Percentiles rank a stretch among this genome's conserved stretches.
phyloP scores from a whole-genome alignment of 2,329 filamentous ascomycete species.

The Colletotrichum destructivum region DNA sequence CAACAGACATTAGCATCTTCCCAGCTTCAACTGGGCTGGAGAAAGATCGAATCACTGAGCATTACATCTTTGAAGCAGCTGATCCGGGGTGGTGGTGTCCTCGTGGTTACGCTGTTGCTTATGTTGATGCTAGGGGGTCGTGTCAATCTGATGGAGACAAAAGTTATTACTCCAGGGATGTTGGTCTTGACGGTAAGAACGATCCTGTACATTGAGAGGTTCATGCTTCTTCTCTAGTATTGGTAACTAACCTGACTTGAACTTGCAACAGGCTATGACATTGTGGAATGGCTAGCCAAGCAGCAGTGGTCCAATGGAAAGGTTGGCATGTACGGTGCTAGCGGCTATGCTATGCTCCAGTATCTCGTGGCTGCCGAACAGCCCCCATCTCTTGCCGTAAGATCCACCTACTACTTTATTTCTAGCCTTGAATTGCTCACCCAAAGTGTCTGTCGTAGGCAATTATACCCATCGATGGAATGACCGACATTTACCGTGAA shows the following conservation, averaged over 20 bases:
- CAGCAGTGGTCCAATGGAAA: constrained; percentile 6
- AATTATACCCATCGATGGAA: constrained; percentile 1
- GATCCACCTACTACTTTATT: background rate
- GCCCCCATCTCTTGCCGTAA: constrained; percentile 9
- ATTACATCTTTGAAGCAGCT: background rate
- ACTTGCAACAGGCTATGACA: background rate
- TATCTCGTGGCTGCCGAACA: constrained; percentile 6
- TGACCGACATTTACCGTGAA: constrained; percentile 11
- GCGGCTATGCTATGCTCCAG: constrained; percentile 5
- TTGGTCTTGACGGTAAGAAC: background rate
- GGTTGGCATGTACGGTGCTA: constrained; percentile 6
- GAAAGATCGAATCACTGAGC: background rate
- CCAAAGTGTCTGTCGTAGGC: background rate
- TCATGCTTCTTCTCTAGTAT: background rate
- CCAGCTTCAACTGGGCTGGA: background rate
- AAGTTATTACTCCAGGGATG: background rate
- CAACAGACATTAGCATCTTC: background rate
- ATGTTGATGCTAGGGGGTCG: background rate
- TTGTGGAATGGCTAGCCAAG: constrained; percentile 9
- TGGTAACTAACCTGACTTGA: background rate
- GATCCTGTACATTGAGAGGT: background rate
- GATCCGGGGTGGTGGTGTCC: constrained; percentile 3
- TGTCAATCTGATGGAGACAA: background rate
- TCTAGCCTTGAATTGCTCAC: background rate
- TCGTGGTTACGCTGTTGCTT: background rate